Conservation (phyloP, 805 yeast genomes). For the Schizosaccharomyces osmophilus region DNA sequence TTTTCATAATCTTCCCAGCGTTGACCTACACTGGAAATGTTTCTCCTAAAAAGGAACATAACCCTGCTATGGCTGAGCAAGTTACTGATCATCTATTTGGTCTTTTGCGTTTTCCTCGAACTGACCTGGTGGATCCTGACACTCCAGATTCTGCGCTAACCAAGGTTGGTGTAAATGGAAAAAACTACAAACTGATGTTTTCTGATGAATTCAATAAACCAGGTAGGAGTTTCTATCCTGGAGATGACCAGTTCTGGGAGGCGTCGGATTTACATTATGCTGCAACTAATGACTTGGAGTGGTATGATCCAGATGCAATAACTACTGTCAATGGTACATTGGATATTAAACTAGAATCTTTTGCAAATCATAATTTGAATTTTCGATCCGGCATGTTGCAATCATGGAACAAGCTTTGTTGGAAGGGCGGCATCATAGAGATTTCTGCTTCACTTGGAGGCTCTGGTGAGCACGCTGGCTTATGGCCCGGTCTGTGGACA, state of each 20-base stretch:
- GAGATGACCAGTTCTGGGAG: conserved; percentile 79
- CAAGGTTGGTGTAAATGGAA: conserved; percentile 31
- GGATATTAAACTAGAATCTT: conserved; percentile 53
- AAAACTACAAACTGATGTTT: conserved; percentile 52
- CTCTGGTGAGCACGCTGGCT: conserved; percentile 49
- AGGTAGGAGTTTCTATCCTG: conserved; percentile 73
- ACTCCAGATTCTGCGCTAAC: conserved; percentile 37
- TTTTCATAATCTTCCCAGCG: conserved; percentile 63
- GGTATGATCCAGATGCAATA: conserved; percentile 85
- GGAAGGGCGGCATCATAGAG: conserved; percentile 61
- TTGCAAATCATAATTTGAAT: conserved; percentile 45
- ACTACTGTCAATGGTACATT: conserved; percentile 54
- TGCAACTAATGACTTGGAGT: conserved; percentile 74
- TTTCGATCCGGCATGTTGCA: conserved; percentile 85
- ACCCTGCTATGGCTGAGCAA: conserved; percentile 12
- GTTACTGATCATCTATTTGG: conserved; percentile 30
- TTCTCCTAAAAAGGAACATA: conserved; percentile 7
- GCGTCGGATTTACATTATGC: conserved; percentile 66
- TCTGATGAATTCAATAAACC: conserved; percentile 78
- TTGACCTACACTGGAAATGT: conserved; percentile 47
- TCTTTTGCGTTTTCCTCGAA: conserved; percentile 31
- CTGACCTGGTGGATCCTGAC: conserved; percentile 42
- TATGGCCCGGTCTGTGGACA: conserved; percentile 95
- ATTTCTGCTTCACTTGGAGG: conserved; percentile 60
- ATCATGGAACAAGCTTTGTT: conserved; percentile 78